A percentile compares a stretch with the other conserved stretches of the same genome.
These are phyloP conservation scores for Alternaria gansuensis DNA, from an alignment of 2,329 filamentous ascomycete genomes.

Conservation along the genomic window DNA sequence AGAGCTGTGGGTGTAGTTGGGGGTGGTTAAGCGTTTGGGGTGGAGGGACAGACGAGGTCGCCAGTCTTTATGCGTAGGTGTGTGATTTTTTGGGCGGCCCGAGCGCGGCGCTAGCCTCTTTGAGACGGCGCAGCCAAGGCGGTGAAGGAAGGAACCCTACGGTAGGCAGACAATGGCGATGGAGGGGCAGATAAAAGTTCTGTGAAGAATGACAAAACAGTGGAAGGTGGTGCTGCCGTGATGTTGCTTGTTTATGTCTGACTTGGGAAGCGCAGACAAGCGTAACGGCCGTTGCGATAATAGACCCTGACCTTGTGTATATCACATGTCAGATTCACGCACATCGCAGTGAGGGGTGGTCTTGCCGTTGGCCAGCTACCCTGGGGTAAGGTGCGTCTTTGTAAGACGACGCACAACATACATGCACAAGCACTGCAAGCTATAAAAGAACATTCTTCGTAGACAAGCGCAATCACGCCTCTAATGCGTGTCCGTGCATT, in stretches of 20 bases:
- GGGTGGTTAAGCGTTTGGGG: constrained; percentile 35
- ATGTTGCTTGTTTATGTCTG: constrained; percentile 3
- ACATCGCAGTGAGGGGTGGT: constrained; percentile 2
- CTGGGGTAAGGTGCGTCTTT: not conserved
- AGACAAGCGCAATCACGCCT: constrained; percentile 13
- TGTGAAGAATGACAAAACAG: not conserved
- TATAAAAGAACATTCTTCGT: not conserved
- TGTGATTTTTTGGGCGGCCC: constrained; percentile 34
- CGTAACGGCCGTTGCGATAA: constrained; percentile 10
- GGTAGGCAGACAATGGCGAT: constrained; percentile 15
- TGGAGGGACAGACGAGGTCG: constrained; percentile 26
- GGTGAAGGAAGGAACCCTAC: constrained; percentile 37
- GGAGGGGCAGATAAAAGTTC: constrained; percentile 4
- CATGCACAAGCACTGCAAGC: constrained; percentile 7
- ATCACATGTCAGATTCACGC: constrained; percentile 19
- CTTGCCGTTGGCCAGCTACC: constrained; percentile 1
- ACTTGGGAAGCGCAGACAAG: constrained; percentile 1
- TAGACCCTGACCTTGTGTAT: constrained; percentile 12
- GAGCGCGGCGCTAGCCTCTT: constrained; percentile 29
- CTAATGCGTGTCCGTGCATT: constrained; percentile 13
- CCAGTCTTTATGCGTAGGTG: constrained; percentile 39
- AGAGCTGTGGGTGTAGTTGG: constrained; percentile 41
- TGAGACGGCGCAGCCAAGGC: constrained; percentile 27
- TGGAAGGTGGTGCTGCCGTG: not conserved
- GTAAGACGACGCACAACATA: constrained; percentile 11